These are phyloP conservation scores for Setaria viridis DNA, from an alignment of 202 grass and related monocot genomes.

Conservation along the genomic window DNA sequence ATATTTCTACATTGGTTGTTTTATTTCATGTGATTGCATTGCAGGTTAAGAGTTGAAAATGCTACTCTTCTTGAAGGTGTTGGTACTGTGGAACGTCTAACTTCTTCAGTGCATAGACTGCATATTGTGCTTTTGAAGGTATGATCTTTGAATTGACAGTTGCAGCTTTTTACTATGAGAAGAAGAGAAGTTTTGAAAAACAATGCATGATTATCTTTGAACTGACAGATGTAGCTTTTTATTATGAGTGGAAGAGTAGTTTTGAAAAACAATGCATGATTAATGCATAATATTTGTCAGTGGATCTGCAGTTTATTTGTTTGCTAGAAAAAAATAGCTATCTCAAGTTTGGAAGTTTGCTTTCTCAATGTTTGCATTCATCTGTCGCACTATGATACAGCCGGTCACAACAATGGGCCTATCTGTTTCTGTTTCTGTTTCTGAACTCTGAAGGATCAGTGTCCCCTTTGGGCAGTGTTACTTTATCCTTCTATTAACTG, in stretches of 20 bases:
- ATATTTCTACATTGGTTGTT: conserved; percentile 29
- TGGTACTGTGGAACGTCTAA: conserved; percentile 80
- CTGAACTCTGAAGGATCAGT: not conserved
- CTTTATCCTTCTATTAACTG: not conserved
- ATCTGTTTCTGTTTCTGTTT: not conserved
- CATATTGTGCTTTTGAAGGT: conserved; percentile 85
- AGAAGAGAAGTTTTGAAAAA: not conserved
- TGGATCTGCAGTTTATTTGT: not conserved
- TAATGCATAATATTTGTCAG: not conserved
- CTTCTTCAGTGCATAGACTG: conserved; percentile 76
- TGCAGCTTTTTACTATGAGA: not conserved
- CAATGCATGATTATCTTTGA: conserved; percentile 4
- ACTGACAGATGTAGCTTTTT: not conserved
- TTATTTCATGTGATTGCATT: conserved; percentile 48
- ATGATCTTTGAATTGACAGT: not conserved
- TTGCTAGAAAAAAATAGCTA: not conserved
- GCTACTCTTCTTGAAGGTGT: conserved; percentile 77
- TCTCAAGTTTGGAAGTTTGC: not conserved
- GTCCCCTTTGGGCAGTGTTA: not conserved
- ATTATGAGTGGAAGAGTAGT: not conserved
- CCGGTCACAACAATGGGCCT: not conserved
- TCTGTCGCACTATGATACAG: not conserved
- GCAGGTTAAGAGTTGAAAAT: conserved; percentile 90
- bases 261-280: not conserved
- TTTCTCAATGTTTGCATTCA: conserved; percentile 5